A percentile compares a stretch with the other conserved stretches of the same genome.
Conservation (phyloP, 768 basidiomycete genomes). For the Kwoniella bestiolae region DNA sequence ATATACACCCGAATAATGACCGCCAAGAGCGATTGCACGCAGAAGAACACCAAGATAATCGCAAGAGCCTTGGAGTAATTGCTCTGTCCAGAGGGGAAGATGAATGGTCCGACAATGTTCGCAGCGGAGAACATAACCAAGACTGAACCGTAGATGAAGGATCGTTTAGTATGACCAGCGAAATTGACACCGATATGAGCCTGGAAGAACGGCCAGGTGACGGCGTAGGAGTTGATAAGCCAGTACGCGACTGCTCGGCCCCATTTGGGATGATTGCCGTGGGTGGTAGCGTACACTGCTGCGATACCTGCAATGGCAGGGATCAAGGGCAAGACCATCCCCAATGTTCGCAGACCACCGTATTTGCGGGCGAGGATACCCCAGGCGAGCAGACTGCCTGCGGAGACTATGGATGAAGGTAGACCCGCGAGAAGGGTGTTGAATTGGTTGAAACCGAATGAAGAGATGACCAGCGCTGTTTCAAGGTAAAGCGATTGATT, state of each 20-base stretch:
- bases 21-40: conserved; percentile 23
- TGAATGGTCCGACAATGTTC: conserved; percentile 35
- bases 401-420: conserved; percentile 27
- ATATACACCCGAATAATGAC: conserved; percentile 23
- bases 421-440: conserved; percentile 22
- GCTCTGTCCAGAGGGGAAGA: conserved; percentile 20
- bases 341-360: conserved; percentile 29
- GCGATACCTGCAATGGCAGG: conserved; percentile 34
- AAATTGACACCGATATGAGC: conserved; percentile 28
- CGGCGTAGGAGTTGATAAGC: conserved; percentile 34
- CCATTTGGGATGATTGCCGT: conserved; percentile 33
- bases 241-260: conserved; percentile 28
- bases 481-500: not conserved
- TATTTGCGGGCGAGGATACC: conserved; percentile 22
- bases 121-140: conserved; percentile 24
- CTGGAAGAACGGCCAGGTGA: conserved; percentile 29
- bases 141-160: conserved; percentile 28
- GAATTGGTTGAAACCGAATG: conserved; percentile 27
- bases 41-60: conserved; percentile 32
- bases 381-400: conserved; percentile 25
- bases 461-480: conserved; percentile 18
- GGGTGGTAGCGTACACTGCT: conserved; percentile 31
- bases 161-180: conserved; percentile 29
- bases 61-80: conserved; percentile 30
- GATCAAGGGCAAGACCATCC: conserved; percentile 31